These are phyloP conservation scores for Rhynchospora tenuis DNA, from an alignment of 176 grass and related monocot species.

Conservation along the genomic window DNA sequence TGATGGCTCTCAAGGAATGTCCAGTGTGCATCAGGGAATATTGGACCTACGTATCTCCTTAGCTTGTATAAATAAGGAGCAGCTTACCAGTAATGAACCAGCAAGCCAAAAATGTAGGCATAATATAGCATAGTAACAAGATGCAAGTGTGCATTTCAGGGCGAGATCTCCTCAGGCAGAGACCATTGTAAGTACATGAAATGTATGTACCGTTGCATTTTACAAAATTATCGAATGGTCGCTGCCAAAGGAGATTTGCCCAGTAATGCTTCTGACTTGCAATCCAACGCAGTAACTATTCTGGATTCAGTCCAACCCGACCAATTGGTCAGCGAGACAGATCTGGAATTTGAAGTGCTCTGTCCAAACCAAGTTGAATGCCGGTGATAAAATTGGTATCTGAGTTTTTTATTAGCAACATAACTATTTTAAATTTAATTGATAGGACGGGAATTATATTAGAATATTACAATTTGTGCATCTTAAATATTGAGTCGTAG, in stretches of 20 bases:
- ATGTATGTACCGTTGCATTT: background rate
- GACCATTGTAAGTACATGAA: background rate
- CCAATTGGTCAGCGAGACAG: too few species aligned
- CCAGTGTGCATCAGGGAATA: background rate
- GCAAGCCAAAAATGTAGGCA: background rate
- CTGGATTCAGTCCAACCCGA: too few species aligned
- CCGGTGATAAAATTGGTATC: too few species aligned
- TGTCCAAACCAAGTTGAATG: too few species aligned
- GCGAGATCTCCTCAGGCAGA: constrained; percentile 43
- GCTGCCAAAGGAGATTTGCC: constrained; percentile 65
- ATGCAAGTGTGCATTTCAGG: constrained; percentile 32
- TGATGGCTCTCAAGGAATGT: background rate
- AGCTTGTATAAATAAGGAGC: background rate
- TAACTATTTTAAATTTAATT: too few species aligned
- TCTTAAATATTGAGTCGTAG: too few species aligned
- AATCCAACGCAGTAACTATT: background rate
- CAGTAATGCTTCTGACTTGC: constrained; percentile 29
- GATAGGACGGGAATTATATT: too few species aligned
- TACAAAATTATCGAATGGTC: background rate
- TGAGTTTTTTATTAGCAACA: too few species aligned
- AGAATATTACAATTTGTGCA: too few species aligned
- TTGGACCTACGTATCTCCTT: background rate
- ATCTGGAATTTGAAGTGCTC: too few species aligned
- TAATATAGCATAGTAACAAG: background rate
- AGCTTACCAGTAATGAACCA: background rate